A percentile compares a stretch with the other conserved stretches of the same genome.
These are phyloP conservation scores for Tricharina praecox DNA, from an alignment of 495 filamentous ascomycete species.

Conservation along the genomic window DNA sequence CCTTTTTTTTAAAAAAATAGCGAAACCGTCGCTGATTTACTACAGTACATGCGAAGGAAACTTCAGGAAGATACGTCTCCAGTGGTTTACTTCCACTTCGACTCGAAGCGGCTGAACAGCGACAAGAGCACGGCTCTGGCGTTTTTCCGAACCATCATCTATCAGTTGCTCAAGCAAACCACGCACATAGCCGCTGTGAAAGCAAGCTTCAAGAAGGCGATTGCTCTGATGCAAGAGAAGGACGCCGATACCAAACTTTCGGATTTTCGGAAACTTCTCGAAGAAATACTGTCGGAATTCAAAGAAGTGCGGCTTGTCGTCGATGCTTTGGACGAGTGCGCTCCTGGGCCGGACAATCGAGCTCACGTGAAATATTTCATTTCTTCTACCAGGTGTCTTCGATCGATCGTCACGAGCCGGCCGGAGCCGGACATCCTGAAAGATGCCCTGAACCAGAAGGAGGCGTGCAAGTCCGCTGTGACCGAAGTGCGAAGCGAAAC, in stretches of 20 bases:
- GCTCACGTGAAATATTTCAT: background rate
- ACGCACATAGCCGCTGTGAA: background rate
- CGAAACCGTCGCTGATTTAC: background rate
- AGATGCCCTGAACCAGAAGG: background rate
- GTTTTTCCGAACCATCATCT: slow-evolving; percentile 11
- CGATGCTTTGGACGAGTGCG: background rate
- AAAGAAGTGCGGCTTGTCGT: background rate
- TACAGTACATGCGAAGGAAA: background rate
- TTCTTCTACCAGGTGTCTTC: background rate
- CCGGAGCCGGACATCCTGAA: background rate
- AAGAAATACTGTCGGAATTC: background rate
- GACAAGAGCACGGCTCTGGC: slow-evolving; percentile 8
- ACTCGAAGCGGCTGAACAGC: slow-evolving; percentile 12
- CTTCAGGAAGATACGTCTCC: background rate
- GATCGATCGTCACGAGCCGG: background rate
- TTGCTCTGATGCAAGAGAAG: background rate
- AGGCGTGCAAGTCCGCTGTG: background rate
- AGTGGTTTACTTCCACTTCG: slow-evolving; percentile 9
- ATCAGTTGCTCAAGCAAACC: slow-evolving; percentile 10
- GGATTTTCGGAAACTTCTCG: background rate
- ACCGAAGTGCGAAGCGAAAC: background rate
- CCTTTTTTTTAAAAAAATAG: background rate
- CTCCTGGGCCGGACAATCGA: background rate
- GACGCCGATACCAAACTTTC: background rate
- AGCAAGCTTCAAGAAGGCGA: background rate